Evolutionary conservation across 495 filamentous ascomycete species (phyloP).

Genomic region (Aspergillus homomorphus): DNA sequence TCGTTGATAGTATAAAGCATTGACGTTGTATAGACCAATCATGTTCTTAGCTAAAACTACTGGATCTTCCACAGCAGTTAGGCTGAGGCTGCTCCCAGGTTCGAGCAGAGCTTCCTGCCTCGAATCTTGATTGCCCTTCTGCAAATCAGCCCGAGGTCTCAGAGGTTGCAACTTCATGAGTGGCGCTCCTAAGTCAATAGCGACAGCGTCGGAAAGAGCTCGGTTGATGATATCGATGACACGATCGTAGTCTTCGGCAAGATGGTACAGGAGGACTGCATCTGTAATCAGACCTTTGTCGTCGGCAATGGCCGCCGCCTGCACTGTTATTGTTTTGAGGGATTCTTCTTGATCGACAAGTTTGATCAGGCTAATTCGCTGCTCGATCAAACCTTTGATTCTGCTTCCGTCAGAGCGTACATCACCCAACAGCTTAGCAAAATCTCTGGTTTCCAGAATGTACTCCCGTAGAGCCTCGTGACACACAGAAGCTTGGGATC

Average conservation of each 20-base stretch:
- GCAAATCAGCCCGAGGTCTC: slow-evolving; percentile 52
- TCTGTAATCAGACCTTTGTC: slow-evolving; percentile 91
- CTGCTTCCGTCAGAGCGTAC: slow-evolving; percentile 77
- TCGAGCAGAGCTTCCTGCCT: slow-evolving; percentile 22
- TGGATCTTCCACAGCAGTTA: slow-evolving; percentile 86
- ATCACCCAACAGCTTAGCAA: slow-evolving; percentile 89
- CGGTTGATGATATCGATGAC: slow-evolving; percentile 87
- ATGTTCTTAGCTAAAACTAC: slow-evolving; percentile 74
- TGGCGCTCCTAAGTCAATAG: slow-evolving; percentile 75
- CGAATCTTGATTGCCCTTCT: slow-evolving; percentile 21
- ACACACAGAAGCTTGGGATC: slow-evolving; percentile 75
- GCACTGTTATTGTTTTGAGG: slow-evolving; percentile 77
- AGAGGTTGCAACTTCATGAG: slow-evolving; percentile 72
- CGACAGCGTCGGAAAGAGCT: slow-evolving; percentile 82
- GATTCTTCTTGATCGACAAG: slow-evolving; percentile 77
- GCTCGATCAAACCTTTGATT: slow-evolving; percentile 82
- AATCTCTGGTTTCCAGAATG: slow-evolving; percentile 89
- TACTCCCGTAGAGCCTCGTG: slow-evolving; percentile 94
- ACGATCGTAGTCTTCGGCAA: slow-evolving; percentile 90
- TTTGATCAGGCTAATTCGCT: slow-evolving; percentile 80
- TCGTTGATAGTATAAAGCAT: slow-evolving; percentile 67
- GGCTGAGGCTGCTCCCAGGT: slow-evolving; percentile 63
- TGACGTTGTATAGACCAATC: slow-evolving; percentile 71
- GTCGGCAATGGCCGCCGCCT: slow-evolving; percentile 87
- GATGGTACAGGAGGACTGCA: slow-evolving; percentile 88